Evolutionary conservation across 106 monocot species (phyloP).

Genomic region (Apostasia ramifera): DNA sequence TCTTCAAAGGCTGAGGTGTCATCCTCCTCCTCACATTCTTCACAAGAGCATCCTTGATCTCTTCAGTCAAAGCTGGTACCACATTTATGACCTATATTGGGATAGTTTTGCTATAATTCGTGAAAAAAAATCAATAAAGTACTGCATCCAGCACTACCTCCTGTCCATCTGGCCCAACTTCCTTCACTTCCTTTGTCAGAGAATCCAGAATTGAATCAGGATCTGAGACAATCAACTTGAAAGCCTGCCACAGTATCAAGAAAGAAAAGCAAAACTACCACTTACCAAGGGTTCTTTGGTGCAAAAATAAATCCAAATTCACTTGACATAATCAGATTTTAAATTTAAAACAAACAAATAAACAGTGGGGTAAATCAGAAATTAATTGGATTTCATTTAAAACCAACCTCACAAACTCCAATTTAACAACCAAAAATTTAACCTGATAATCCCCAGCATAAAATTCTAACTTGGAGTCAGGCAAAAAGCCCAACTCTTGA

Average conservation of each 20-base stretch:
- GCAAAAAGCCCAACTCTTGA: too few species aligned
- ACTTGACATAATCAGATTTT: too few species aligned
- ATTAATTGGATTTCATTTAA: too few species aligned
- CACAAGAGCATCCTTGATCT: constrained; percentile 58
- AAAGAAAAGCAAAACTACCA: not conserved
- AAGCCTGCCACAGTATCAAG: constrained; percentile 25
- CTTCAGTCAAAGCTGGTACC: constrained; percentile 46
- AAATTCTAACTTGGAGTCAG: too few species aligned
- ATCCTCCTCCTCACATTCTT: constrained; percentile 75
- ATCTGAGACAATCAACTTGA: constrained; percentile 57
- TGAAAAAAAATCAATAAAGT: not conserved
- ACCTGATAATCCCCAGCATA: too few species aligned
- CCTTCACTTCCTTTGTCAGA: constrained; percentile 50
- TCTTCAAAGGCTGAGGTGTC: constrained; percentile 74
- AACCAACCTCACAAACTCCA: too few species aligned
- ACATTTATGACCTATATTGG: constrained; percentile 36
- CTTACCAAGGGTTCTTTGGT: not conserved
- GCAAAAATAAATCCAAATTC: not conserved
- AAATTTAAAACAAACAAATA: too few species aligned
- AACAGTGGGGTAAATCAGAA: too few species aligned
- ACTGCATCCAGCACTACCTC: constrained; percentile 26
- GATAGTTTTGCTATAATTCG: not conserved
- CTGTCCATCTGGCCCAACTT: constrained; percentile 52
- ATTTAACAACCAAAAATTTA: too few species aligned
- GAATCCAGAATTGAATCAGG: constrained; percentile 56